These are phyloP conservation scores for Trichoderma atroviride DNA, from an alignment of 2,329 filamentous ascomycete species.

Conservation along the genomic window DNA sequence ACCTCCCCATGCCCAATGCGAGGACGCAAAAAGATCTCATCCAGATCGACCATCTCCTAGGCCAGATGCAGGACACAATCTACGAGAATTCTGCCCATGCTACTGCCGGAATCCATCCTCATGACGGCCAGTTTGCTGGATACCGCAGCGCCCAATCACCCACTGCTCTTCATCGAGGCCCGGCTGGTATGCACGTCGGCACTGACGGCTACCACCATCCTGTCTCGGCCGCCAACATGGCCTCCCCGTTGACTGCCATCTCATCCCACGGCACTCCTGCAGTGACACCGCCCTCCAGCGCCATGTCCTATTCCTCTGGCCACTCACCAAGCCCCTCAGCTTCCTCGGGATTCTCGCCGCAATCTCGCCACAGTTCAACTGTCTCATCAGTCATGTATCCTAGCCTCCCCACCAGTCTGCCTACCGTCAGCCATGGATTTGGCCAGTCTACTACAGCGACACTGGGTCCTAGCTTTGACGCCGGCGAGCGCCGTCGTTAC, in stretches of 20 bases:
- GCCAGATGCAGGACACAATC: constrained; percentile 93
- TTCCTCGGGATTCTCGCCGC: constrained; percentile 65
- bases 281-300: constrained; percentile 74
- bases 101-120: constrained; percentile 76
- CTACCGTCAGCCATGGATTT: constrained; percentile 70
- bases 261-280: constrained; percentile 72
- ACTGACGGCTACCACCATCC: constrained; percentile 42
- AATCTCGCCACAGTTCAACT: constrained; percentile 62
- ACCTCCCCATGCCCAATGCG: constrained; percentile 83
- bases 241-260: constrained; percentile 61
- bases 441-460: constrained; percentile 70
- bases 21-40: constrained; percentile 92
- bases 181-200: constrained; percentile 40
- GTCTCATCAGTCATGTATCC: constrained; percentile 71
- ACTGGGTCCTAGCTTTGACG: constrained; percentile 68
- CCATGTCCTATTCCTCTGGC: constrained; percentile 75
- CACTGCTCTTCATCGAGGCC: constrained; percentile 46
- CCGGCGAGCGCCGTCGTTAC: constrained; percentile 65
- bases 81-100: constrained; percentile 89
- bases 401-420: constrained; percentile 58
- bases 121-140: constrained; percentile 64
- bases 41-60: constrained; percentile 91
- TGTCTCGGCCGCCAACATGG: constrained; percentile 59
- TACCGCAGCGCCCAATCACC: constrained; percentile 62
- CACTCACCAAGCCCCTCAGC: constrained; percentile 76